Base-by-base conservation (phyloP, 257 asterid genomes). In the Ballota nigra region DNA sequence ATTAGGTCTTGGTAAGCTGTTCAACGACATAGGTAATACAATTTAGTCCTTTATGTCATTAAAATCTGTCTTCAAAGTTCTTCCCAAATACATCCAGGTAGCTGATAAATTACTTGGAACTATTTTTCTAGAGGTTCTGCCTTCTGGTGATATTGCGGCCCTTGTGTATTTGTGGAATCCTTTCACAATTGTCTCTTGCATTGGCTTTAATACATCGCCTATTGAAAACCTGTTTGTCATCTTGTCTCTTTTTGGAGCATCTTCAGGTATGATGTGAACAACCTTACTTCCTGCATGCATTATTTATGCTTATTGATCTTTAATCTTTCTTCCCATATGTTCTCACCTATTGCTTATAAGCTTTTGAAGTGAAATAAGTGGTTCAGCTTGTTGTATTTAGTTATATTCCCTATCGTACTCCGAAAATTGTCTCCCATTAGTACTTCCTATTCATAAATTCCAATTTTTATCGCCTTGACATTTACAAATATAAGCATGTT, bases 161-260 rank as follows among this genome's bases (percentile, higher is more conserved):
- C 96, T 95, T 49, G 89, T 88, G 77, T 95, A 92, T 84, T 79
- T 95, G 75, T 95, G 98, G 98, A 92, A 92, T 79, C 98, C 99
- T 71, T 89, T 89, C 81, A 88, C 99, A 34, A 82, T 92, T 51
- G 79, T 89, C 69, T 88, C 99, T 15, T 85, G 96, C 79, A 77
- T 95, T 79, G 98, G 99, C 33, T 88, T 82, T 81, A 95, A 89
- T 78, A 89, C 98, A 47, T 78, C 97, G 13, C 98, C 97, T 6
- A 69, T 92, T 22, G 98, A 95, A 65, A 95, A 89, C 76, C 77
- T 95, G 71, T 87, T 89, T 45, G 79, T 88, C 66, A 66, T 95
- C 84, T 60, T 85, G 81, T 82, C 96, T 65, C 87, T 95, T 23
- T 95, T 84, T 78, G 99, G 98, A 73, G 99, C 99, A 55, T 85